Evolutionary conservation across 805 yeast genomes (phyloP), one percentile per base, ranked within the genome.

Genomic region (Kuraishia molischiana): DNA sequence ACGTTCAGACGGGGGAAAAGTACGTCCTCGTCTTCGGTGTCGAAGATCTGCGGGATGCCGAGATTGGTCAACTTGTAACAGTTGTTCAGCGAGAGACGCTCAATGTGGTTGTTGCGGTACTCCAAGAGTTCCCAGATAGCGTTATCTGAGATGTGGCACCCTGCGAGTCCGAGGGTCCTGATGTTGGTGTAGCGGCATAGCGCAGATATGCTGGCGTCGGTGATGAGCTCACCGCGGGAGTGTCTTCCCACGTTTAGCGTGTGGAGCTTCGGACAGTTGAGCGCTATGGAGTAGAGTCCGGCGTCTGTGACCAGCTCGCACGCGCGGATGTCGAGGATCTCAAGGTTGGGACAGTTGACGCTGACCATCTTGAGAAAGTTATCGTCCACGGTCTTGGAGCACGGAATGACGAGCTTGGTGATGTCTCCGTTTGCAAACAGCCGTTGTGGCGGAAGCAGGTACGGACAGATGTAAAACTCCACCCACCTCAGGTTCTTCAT

Each of bases 401-500:
- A 96, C 0, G 96, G 89, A 4, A 89, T 59, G 1, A 76, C 68
- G 29, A 82, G 51, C 38, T 66, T 66, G 43, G 59, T 56, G 35
- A 79, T 51, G 13, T 50, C 48, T 5, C 62, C 48, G 4, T 69
- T 67, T 2, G 62, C 44, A 33, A 78, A 60, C 52, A 79, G 62
- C 2, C 53, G 41, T 5, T 59, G 44, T 0, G 77, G 61, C 3
- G 95, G 95, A 5, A 69, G 49, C 22, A 84, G 52, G 33, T 66
- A 67, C 5, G 95, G 90, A 52, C 95, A 86, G 50, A 89, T 81
- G 58, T 82, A 85, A 48, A 86, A 66, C 54, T 87, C 95, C 22
- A 87, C 61, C 82, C 83, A 76, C 45, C 68, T 65, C 32, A 86
- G 53, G 32, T 66, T 60, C 3, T 69, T 62, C 29, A 77, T 74